A percentile compares a stretch with the other conserved stretches of the same genome.
These are phyloP conservation scores for Grigorovia yakushimaensis DNA, from an alignment of 805 yeast species.

Conservation along the genomic window DNA sequence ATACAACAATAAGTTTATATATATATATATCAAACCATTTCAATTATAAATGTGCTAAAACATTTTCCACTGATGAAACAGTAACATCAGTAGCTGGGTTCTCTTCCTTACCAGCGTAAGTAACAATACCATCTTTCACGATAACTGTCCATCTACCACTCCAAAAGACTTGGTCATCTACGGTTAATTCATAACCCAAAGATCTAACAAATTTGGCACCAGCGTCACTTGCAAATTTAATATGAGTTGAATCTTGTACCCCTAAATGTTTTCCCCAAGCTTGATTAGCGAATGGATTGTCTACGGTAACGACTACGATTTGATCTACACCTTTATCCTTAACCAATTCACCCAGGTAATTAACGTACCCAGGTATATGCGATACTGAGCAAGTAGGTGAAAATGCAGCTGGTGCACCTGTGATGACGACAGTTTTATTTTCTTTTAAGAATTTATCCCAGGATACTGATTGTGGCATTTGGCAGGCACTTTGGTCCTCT, in stretches of 20 bases:
- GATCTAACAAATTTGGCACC: conserved; percentile 47
- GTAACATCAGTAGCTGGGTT: conserved; percentile 31
- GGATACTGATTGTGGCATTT: conserved; percentile 18
- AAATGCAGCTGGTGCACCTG: conserved; percentile 80
- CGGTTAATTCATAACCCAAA: conserved; percentile 50
- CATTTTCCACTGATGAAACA: conserved; percentile 29
- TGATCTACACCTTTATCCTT: conserved; percentile 52
- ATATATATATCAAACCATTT: neutral
- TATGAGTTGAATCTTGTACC: conserved; percentile 29
- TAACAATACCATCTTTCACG: conserved; percentile 47
- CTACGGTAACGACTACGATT: conserved; percentile 55
- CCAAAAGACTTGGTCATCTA: conserved; percentile 45
- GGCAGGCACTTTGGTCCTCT: conserved; percentile 22
- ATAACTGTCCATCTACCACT: conserved; percentile 66
- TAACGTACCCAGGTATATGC: conserved; percentile 62
- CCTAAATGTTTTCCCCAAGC: conserved; percentile 50
- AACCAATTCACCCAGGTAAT: conserved; percentile 38
- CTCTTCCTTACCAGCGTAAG: conserved; percentile 35
- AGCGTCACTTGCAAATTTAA: conserved; percentile 60
- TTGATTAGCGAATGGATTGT: conserved; percentile 60
- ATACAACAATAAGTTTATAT: neutral
- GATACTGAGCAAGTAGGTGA: conserved; percentile 70
- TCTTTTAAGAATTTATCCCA: conserved; percentile 23
- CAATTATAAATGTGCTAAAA: conserved; percentile 23
- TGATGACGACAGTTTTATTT: conserved; percentile 51